phyloP scores from a whole-genome alignment of 179 eudicot genomes.

The Nepenthes alata region DNA sequence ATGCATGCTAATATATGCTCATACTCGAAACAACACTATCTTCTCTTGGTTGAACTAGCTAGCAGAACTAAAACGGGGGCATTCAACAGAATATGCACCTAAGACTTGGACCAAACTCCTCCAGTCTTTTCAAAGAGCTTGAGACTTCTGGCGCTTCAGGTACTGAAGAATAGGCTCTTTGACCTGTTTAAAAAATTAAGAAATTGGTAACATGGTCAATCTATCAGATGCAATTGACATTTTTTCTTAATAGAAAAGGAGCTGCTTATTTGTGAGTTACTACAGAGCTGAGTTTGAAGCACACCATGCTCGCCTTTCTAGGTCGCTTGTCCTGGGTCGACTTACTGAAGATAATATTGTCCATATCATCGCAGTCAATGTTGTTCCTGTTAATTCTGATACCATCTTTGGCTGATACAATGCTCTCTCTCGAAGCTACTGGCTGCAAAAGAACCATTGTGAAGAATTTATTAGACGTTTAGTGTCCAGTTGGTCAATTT shows the following conservation, averaged over 20 bases:
- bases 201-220: neutral
- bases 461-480: neutral
- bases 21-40: no score
- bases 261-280: neutral
- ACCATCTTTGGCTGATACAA: constrained; percentile 37
- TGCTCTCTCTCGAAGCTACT: constrained; percentile 69
- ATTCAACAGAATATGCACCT: no score
- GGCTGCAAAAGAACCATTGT: constrained; percentile 42
- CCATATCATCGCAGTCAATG: constrained; percentile 22
- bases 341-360: constrained; percentile 39
- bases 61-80: no score
- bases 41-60: no score
- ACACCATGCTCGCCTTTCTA: constrained; percentile 81
- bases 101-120: neutral
- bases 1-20: no score
- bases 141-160: constrained; percentile 74
- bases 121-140: constrained; percentile 21
- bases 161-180: constrained; percentile 75
- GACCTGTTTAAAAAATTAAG: constrained; percentile 30
- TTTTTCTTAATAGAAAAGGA: neutral
- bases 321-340: constrained; percentile 51
- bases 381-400: constrained; percentile 23
- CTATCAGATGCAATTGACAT: neutral
- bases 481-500: neutral
- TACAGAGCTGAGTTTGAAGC: neutral